These are phyloP conservation scores for Colletotrichum theobromicola DNA, from an alignment of 2,329 filamentous ascomycete species.

Conservation along the genomic window DNA sequence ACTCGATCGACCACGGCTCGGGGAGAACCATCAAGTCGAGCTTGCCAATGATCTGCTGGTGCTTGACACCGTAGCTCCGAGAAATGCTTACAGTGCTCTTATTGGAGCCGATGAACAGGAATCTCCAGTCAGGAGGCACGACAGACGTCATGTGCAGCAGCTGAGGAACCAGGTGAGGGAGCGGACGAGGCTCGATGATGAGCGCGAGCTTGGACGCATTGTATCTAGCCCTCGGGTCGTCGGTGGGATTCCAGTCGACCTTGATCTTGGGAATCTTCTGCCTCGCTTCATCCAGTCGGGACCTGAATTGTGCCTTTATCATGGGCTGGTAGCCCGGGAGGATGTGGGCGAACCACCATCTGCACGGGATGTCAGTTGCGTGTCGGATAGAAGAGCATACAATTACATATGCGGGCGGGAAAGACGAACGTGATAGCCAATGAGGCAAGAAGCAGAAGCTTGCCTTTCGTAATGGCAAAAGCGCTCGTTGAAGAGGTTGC, in stretches of 20 bases:
- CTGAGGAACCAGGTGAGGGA: conserved; percentile 54
- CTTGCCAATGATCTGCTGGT: conserved; percentile 56
- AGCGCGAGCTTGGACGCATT: conserved; percentile 58
- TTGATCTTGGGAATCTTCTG: conserved; percentile 44
- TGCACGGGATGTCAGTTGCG: conserved; percentile 25
- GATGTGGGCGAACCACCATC: conserved; percentile 53
- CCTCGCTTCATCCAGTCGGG: conserved; percentile 42
- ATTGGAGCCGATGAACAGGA: conserved; percentile 57
- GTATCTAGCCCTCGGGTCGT: conserved; percentile 39
- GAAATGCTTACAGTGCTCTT: conserved; percentile 51
- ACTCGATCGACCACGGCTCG: conserved; percentile 49
- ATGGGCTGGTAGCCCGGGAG: conserved; percentile 48
- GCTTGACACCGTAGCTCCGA: conserved; percentile 49
- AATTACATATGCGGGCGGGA: background rate
- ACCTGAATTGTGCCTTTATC: conserved; percentile 42
- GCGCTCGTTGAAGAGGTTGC: conserved; percentile 15
- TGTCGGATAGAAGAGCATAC: background rate
- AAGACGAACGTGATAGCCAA: conserved; percentile 42
- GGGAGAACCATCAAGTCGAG: conserved; percentile 56
- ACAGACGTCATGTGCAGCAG: conserved; percentile 58
- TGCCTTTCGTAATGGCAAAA: conserved; percentile 38
- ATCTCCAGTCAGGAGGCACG: conserved; percentile 62
- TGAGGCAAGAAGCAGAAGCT: conserved; percentile 38
- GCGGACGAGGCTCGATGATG: conserved; percentile 53
- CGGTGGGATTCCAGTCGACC: conserved; percentile 40